Evolutionary conservation across 805 yeast species (phyloP).

Genomic region (Groenewaldozyma salmanticensis): DNA sequence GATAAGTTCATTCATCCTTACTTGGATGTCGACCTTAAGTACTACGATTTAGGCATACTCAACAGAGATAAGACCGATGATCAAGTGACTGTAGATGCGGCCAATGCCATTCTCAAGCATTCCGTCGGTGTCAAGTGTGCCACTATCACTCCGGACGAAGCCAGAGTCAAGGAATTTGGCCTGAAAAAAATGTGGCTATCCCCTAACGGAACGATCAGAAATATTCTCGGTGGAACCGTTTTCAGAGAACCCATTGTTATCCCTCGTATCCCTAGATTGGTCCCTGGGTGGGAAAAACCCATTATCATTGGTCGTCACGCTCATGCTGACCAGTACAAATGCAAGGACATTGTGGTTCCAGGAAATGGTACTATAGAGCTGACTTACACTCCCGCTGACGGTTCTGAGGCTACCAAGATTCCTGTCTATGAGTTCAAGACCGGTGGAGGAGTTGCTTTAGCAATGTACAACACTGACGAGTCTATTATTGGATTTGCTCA

Average conservation of each 20-base stretch:
- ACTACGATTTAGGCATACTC: slow-evolving; percentile 83
- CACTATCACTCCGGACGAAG: slow-evolving; percentile 92
- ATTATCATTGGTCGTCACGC: slow-evolving; percentile 97
- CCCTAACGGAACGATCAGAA: slow-evolving; percentile 95
- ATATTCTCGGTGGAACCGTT: slow-evolving; percentile 91
- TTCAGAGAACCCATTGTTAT: slow-evolving; percentile 95
- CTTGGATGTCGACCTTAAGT: slow-evolving; percentile 77
- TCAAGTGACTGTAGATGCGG: slow-evolving; percentile 81
- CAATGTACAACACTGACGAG: slow-evolving; percentile 94
- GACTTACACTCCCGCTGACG: slow-evolving; percentile 62
- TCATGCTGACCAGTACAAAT: slow-evolving; percentile 93
- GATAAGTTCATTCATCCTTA: slow-evolving; percentile 79
- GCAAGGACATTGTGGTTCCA: slow-evolving; percentile 75
- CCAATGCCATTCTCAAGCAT: slow-evolving; percentile 77
- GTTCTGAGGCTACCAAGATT: slow-evolving; percentile 43
- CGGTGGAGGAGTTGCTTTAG: slow-evolving; percentile 71
- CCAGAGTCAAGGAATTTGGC: slow-evolving; percentile 81
- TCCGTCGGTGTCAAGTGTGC: slow-evolving; percentile 97
- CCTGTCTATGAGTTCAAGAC: slow-evolving; percentile 61
- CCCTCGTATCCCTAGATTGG: slow-evolving; percentile 75
- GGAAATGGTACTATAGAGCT: slow-evolving; percentile 72
- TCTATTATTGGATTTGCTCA: slow-evolving; percentile 88
- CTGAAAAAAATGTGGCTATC: slow-evolving; percentile 96
- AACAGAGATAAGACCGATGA: slow-evolving; percentile 84
- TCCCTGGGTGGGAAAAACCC: slow-evolving; percentile 91